phyloP scores from a whole-genome alignment of 257 asterid genomes.

The Prunella vulgaris region DNA sequence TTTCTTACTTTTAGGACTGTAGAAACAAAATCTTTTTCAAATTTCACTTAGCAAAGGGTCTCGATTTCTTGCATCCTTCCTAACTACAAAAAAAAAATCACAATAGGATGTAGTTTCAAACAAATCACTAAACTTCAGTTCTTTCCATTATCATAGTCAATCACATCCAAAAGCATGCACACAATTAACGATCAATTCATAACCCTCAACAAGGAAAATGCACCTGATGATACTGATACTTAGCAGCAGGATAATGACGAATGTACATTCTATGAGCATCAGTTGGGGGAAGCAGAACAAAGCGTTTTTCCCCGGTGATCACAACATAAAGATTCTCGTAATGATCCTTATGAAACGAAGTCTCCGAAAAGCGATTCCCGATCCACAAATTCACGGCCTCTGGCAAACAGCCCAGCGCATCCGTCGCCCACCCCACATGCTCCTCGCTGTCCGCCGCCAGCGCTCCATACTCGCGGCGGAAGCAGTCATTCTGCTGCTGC shows the following conservation, averaged over 20 bases:
- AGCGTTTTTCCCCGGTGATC: constrained; percentile 69
- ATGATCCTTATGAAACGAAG: constrained; percentile 85
- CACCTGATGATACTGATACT: constrained; percentile 57
- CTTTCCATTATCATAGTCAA: not conserved
- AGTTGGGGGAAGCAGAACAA: constrained; percentile 79
- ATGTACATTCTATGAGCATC: constrained; percentile 91
- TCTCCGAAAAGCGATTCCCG: constrained; percentile 61
- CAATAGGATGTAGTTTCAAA: too few species aligned
- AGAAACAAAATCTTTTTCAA: not conserved
- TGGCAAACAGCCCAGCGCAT: constrained; percentile 73
- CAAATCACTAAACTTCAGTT: not conserved
- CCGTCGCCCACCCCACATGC: constrained; percentile 67
- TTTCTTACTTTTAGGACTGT: not conserved
- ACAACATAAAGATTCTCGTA: constrained; percentile 90
- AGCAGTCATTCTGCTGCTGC: constrained; percentile 95
- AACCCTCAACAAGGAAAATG: not conserved
- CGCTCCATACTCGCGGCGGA: constrained; percentile 62
- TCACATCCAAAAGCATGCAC: not conserved
- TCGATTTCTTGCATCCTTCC: not conserved
- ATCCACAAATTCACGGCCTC: constrained; percentile 96
- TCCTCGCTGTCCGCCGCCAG: constrained; percentile 56
- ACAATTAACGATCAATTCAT: not conserved
- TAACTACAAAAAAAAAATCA: too few species aligned
- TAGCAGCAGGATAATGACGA: constrained; percentile 62
- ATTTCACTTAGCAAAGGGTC: not conserved